Base-by-base conservation (phyloP, 2,329 filamentous ascomycete genomes). In the Claviceps fusiformis region DNA sequence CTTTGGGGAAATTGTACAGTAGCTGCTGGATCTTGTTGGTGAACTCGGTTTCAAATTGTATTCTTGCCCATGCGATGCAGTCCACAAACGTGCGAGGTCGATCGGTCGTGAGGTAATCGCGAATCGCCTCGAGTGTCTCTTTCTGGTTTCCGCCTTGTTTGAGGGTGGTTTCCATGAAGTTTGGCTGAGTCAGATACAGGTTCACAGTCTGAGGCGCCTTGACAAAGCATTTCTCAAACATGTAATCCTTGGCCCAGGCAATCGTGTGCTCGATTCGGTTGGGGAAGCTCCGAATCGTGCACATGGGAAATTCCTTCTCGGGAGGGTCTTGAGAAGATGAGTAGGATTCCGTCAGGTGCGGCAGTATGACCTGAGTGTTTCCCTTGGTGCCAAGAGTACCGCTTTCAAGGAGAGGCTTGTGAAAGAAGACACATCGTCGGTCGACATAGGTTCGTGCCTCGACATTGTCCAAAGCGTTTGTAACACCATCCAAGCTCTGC, bases 221-320 rank as follows among this genome's bases (percentile, higher is more conserved):
- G 62, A 95, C 90, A 64, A 97, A 98, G 62, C 86, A 89, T 33
- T 85, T 86, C 73, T 97, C 90, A 72, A 98, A 98, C 60, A 95
- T 80, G 63, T 75, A 72, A 69, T 97, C 93, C 64, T 95, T 89
- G 44, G 91, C 86, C 93, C 93, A 98, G 3, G 93, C 93, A 68
- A 98, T 98, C 0, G 93, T 97, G 71, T 98, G 93, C 73, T 98
- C 91, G 64, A 98, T 98, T 65, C 86, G 86, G 77, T 98, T 98
- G 57, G 93, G 93, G 77, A 98, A 98, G 71, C 91, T 96, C 66
- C 89, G 83, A 59, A 98, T 79, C 5, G 93, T 97, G 71, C 93
- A 98, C 91, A 97, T 97, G 0, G 93, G 93, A 79, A 98, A 97
- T 1, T 93, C 95, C 74, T 96, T 90, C 77, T 98, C 95, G 0